Conservation (phyloP, 2,329 filamentous ascomycete genomes). For the Rhynchosporium secalis region DNA sequence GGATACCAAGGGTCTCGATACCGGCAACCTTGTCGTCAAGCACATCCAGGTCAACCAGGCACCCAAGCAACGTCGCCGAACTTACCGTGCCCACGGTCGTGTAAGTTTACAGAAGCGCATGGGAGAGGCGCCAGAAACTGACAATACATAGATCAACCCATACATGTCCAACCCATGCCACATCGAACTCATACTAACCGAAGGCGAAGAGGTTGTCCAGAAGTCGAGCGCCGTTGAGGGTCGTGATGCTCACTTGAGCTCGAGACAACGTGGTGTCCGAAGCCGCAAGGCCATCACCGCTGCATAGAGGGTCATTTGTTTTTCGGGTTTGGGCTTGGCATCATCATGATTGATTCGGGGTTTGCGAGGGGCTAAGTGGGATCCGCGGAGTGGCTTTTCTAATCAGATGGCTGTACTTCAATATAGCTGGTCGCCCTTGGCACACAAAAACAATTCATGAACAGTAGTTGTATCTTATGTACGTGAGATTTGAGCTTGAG, state of each 20-base stretch:
- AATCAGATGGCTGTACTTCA: slow-evolving; percentile 38
- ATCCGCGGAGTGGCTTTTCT: slow-evolving; percentile 30
- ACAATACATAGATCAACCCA: slow-evolving; percentile 80
- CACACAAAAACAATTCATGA: slow-evolving; percentile 26
- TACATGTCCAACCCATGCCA: slow-evolving; percentile 99
- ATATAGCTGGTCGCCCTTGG: slow-evolving; percentile 34
- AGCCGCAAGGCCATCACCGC: slow-evolving; percentile 64
- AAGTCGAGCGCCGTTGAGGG: slow-evolving; percentile 73
- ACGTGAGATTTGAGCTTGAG: background rate
- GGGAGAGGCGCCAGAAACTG: slow-evolving; percentile 8
- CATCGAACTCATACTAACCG: slow-evolving; percentile 99
- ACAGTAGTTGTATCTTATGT: slow-evolving; percentile 5
- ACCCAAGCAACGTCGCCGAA: slow-evolving; percentile 97
- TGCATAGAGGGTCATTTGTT: slow-evolving; percentile 51
- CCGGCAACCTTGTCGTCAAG: slow-evolving; percentile 96
- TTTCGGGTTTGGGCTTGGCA: slow-evolving; percentile 33
- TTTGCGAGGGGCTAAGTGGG: slow-evolving; percentile 34
- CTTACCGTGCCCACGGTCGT: slow-evolving; percentile 99
- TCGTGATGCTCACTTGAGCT: slow-evolving; percentile 73
- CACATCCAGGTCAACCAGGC: slow-evolving; percentile 99
- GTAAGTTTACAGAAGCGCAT: slow-evolving; percentile 62
- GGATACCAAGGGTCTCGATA: slow-evolving; percentile 96
- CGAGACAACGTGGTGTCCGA: slow-evolving; percentile 84
- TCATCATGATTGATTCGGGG: slow-evolving; percentile 26
- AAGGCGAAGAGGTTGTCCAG: slow-evolving; percentile 92